A percentile compares a stretch with the other conserved stretches of the same genome.
Conservation (phyloP, 2,329 filamentous ascomycete genomes). For the Trichoderma cornu-damae region DNA sequence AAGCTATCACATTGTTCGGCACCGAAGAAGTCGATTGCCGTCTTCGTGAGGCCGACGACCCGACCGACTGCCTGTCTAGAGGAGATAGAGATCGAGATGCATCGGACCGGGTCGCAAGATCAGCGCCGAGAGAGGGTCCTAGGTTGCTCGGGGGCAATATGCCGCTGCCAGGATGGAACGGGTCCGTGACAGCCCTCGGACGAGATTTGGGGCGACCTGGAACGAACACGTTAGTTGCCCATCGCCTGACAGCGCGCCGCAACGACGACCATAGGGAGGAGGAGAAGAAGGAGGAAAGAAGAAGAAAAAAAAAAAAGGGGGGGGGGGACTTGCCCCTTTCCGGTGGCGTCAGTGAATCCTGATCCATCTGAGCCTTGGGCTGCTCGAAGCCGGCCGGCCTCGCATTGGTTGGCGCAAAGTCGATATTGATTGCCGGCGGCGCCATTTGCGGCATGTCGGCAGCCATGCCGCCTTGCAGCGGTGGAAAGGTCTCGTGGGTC, state of each 20-base stretch:
- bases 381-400: slow-evolving; percentile 38
- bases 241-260: neutral
- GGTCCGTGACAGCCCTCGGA: slow-evolving; percentile 55
- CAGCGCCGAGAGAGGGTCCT: slow-evolving; percentile 48
- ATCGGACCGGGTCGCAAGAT: slow-evolving; percentile 42
- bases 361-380: slow-evolving; percentile 59
- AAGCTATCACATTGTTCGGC: slow-evolving; percentile 65
- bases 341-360: slow-evolving; percentile 80
- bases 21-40: slow-evolving; percentile 62
- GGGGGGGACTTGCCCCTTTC: slow-evolving; percentile 57
- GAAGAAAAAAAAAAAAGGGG: too few species aligned
- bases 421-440: slow-evolving; percentile 91
- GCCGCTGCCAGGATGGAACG: slow-evolving; percentile 47
- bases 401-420: slow-evolving; percentile 73
- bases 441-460: slow-evolving; percentile 72
- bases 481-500: slow-evolving; percentile 48
- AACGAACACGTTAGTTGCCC: slow-evolving; percentile 17
- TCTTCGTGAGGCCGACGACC: slow-evolving; percentile 33
- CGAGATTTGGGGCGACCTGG: slow-evolving; percentile 46
- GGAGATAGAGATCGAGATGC: slow-evolving; percentile 55
- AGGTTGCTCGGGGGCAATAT: slow-evolving; percentile 39
- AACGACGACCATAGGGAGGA: too few species aligned
- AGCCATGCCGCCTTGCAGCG: slow-evolving; percentile 42
- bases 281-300: too few species aligned
- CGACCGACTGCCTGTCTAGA: slow-evolving; percentile 45